These are phyloP conservation scores for Cryphonectria parasitica DNA, from an alignment of 2,329 filamentous ascomycete genomes.

Conservation along the genomic window DNA sequence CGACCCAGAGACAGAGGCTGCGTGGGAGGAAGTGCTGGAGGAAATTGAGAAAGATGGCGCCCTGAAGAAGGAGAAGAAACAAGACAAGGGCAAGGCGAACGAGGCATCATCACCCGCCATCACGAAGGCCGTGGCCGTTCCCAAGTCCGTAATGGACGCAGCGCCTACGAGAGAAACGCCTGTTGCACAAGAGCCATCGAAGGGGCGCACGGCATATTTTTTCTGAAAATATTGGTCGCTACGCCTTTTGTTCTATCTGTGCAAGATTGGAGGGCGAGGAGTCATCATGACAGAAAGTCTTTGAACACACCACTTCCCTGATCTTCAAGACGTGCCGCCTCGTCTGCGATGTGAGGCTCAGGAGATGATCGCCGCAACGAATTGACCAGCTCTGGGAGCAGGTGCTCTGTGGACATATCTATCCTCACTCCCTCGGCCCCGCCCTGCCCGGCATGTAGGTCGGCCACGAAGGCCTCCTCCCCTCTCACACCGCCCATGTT, in stretches of 20 bases:
- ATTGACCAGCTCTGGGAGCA: constrained; percentile 61
- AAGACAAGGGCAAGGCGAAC: constrained; percentile 43
- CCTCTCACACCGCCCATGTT: constrained; percentile 86
- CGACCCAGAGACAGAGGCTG: constrained; percentile 71
- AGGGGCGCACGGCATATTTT: constrained; percentile 50
- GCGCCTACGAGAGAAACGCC: constrained; percentile 12
- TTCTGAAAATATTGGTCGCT: constrained; percentile 46
- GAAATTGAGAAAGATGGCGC: constrained; percentile 69
- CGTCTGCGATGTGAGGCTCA: constrained; percentile 1
- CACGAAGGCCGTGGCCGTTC: constrained; percentile 34
- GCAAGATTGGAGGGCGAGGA: constrained; percentile 13
- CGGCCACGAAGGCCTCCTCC: constrained; percentile 71
- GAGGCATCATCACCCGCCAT: constrained; percentile 31
- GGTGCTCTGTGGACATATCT: constrained; percentile 60
- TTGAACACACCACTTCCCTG: constrained; percentile 52
- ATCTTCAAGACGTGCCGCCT: constrained; percentile 31
- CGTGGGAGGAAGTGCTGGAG: constrained; percentile 82
- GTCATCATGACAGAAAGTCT: constrained; percentile 60
- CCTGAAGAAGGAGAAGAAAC: constrained; percentile 51
- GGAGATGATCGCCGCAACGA: constrained; percentile 45
- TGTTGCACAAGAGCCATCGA: constrained; percentile 31
- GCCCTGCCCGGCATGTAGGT: constrained; percentile 54
- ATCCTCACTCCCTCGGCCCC: constrained; percentile 59
- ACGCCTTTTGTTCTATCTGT: constrained; percentile 25
- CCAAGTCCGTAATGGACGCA: constrained; percentile 31